Evolutionary conservation across 192 early-diverging fungal genomes (phyloP), one percentile per base, ranked within the genome.

Genomic region (Backusella australiensis): DNA sequence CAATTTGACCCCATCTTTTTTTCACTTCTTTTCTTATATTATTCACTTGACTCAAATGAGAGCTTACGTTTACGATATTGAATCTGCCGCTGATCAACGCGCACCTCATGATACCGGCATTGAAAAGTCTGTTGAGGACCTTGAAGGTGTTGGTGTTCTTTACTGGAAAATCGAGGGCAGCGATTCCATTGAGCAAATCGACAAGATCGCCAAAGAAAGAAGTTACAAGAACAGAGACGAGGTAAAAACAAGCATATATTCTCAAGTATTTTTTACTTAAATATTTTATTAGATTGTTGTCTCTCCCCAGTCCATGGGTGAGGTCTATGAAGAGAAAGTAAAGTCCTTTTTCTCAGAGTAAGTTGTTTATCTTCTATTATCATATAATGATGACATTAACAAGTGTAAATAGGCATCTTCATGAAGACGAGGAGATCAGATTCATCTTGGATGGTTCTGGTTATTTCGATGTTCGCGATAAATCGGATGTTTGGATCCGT

Each of bases 341-440:
- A 96, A 96, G 86, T 93, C 81, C 11, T 99, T 99, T 77, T 98
- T 95, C 80, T 86, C 89, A 34, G 97, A 97, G 89, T 90, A 86
- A 71, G 82, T 86, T 32, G 32, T 3, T 32, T 32, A 32, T 32
- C 1, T 66, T 42, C 34, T 34, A 44, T 69, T 72, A 19, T 71
- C 3, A 26, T 6, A 65, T 72, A 56, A 26, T 42, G 17, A 66
- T n/a, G 59, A 46, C n/a, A n/a, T 14, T 12, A 15, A 41, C 46
- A 14, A 42, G 35, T 32, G 14, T 73, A 42, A 79, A 36, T 70
- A 90, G 89, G 73, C 96, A 98, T 81, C 86, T 97, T 70, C 96
- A 98, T 82, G 96, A 96, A 72, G 97, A 97, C 75, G 98, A 99
- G 86, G 96, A 99, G 83, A 99, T 99, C 76, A 91, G 98, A 34